Conservation (phyloP, 139 green algal genomes). For the Yamagishiella unicocca region DNA sequence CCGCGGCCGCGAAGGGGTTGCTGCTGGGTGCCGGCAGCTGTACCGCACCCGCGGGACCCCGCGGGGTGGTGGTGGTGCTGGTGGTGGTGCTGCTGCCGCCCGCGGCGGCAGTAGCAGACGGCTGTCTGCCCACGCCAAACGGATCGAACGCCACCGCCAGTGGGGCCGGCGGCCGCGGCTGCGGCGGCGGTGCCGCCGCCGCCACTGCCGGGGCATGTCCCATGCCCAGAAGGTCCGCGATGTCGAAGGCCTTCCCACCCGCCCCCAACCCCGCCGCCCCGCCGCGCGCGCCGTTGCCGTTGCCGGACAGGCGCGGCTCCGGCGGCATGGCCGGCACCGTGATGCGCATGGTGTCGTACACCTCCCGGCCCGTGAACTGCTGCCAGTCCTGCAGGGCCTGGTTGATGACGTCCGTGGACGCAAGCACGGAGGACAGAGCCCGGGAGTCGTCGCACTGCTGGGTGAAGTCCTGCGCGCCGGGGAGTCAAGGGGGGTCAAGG, state of each 20-base stretch:
- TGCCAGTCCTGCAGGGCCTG: slow-evolving; percentile 35
- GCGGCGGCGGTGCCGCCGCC: background rate
- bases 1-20: slow-evolving; percentile 10
- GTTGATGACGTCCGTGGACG: slow-evolving; percentile 31
- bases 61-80: background rate
- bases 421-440: background rate
- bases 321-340: slow-evolving; percentile 26
- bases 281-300: background rate
- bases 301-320: background rate
- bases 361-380: slow-evolving; percentile 17
- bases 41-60: background rate
- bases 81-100: background rate
- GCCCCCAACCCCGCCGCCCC: background rate
- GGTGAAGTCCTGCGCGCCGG: slow-evolving; percentile 34
- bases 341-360: slow-evolving; percentile 29
- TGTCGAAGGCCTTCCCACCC: background rate
- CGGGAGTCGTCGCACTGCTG: background rate
- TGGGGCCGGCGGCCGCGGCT: background rate
- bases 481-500: background rate
- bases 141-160: background rate
- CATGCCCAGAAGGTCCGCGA: background rate
- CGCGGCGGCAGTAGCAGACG: no score
- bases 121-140: no score
- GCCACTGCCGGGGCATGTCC: background rate
- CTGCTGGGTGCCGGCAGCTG: background rate